Conservation (phyloP, 2,329 filamentous ascomycete species). For the Talaromyces rugulosus region DNA sequence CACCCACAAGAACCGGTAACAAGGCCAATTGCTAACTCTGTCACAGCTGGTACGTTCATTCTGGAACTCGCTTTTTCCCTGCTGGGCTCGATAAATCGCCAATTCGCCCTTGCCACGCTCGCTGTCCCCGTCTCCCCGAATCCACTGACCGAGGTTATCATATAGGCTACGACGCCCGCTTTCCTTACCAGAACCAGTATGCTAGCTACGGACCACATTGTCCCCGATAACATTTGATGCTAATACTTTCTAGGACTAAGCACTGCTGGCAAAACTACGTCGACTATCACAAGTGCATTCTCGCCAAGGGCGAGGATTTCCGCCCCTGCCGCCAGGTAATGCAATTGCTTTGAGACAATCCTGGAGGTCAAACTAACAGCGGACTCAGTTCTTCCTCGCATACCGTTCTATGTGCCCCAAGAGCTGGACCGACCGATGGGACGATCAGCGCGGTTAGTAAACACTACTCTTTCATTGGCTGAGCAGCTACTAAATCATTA, state of each 20-base stretch:
- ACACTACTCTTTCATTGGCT: not conserved
- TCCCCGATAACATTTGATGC: not conserved
- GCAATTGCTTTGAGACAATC: not conserved
- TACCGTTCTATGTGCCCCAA: slow-evolving; percentile 98
- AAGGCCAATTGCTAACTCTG: slow-evolving; percentile 37
- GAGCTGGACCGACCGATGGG: slow-evolving; percentile 90
- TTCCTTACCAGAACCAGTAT: slow-evolving; percentile 84
- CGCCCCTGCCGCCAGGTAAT: slow-evolving; percentile 90
- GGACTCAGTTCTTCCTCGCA: slow-evolving; percentile 79
- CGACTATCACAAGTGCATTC: slow-evolving; percentile 99
- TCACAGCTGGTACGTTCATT: slow-evolving; percentile 46
- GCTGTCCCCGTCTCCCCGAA: not conserved
- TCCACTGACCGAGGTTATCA: not conserved
- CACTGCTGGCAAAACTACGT: slow-evolving; percentile 99
- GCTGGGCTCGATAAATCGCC: slow-evolving; percentile 13
- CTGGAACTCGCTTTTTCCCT: slow-evolving; percentile 4
- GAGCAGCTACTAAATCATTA: not conserved
- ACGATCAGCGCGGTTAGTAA: slow-evolving; percentile 85
- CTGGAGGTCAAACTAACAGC: not conserved
- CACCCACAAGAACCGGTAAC: slow-evolving; percentile 1
- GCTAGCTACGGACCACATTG: slow-evolving; percentile 21
- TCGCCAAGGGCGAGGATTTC: slow-evolving; percentile 98
- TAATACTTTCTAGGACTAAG: slow-evolving; percentile 61
- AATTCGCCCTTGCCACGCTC: not conserved
- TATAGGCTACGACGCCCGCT: slow-evolving; percentile 95